Evolutionary conservation across 1,139 yeast species (phyloP).

Genomic region (Yamadazyma kanchanaburiensis): DNA sequence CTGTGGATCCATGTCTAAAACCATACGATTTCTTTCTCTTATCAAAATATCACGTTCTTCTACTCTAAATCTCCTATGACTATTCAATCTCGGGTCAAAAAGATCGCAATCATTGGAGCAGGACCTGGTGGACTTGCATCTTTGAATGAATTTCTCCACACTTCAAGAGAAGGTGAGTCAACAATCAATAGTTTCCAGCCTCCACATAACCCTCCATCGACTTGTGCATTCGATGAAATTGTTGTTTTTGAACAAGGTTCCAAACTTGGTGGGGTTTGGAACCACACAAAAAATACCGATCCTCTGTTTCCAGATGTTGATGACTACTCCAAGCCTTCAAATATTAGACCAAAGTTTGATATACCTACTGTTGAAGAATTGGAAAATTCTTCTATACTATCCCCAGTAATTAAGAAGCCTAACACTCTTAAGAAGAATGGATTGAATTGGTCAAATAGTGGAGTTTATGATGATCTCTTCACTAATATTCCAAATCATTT

Average conservation of each 20-base stretch:
- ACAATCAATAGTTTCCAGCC: slow-evolving; percentile 13
- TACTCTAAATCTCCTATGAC: no score
- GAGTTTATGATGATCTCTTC: slow-evolving; percentile 40
- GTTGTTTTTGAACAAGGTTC: slow-evolving; percentile 34
- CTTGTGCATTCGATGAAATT: slow-evolving; percentile 9
- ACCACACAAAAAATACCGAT: slow-evolving; percentile 4
- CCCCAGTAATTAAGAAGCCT: slow-evolving; percentile 15
- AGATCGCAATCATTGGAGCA: slow-evolving; percentile 33
- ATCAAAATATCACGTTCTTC: no score
- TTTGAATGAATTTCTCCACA: slow-evolving; percentile 33
- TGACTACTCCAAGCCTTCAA: slow-evolving; percentile 22
- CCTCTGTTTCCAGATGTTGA: slow-evolving; percentile 30
- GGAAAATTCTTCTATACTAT: slow-evolving; percentile 11
- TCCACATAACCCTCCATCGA: background rate
- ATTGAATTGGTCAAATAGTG: slow-evolving; percentile 37
- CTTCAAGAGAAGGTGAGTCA: slow-evolving; percentile 26
- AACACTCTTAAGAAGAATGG: slow-evolving; percentile 15
- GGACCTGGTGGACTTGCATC: slow-evolving; percentile 40
- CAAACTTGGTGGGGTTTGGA: slow-evolving; percentile 35
- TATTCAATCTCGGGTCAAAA: no score
- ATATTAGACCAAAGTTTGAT: slow-evolving; percentile 19
- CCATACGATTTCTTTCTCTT: no score
- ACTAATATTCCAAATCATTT: slow-evolving; percentile 46
- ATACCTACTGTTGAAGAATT: slow-evolving; percentile 15
- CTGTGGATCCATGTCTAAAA: no score